These are phyloP conservation scores for Chernovozyma aurita DNA, from an alignment of 1,139 yeast genomes.

Conservation along the genomic window DNA sequence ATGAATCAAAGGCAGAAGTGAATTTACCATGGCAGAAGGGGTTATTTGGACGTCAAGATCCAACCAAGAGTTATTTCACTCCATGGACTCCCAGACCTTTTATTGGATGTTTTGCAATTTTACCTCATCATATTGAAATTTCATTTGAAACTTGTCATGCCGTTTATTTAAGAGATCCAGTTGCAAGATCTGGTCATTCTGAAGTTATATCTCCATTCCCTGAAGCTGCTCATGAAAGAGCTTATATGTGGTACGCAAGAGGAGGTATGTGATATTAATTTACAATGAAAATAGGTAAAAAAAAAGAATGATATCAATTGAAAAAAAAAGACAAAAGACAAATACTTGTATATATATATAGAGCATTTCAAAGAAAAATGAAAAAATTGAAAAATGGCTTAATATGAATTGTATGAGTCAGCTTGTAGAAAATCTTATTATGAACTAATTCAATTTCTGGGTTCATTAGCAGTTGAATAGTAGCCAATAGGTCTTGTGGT, in stretches of 20 bases:
- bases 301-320: slow-evolving; percentile 1
- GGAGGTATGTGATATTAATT: slow-evolving; percentile 51
- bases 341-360: slow-evolving; percentile 5
- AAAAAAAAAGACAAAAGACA: too few species aligned
- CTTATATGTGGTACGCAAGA: slow-evolving; percentile 90
- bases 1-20: slow-evolving; percentile 48
- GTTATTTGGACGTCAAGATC: slow-evolving; percentile 74
- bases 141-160: slow-evolving; percentile 93
- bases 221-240: slow-evolving; percentile 82
- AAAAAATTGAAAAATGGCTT: too few species aligned
- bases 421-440: too few species aligned
- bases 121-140: slow-evolving; percentile 88
- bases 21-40: slow-evolving; percentile 72
- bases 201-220: slow-evolving; percentile 93
- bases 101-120: slow-evolving; percentile 84
- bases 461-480: too few species aligned
- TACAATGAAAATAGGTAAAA: slow-evolving; percentile 8
- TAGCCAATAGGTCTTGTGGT: too few species aligned
- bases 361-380: slow-evolving; percentile 1
- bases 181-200: slow-evolving; percentile 94
- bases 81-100: slow-evolving; percentile 97
- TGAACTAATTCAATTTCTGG: too few species aligned
- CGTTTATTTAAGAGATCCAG: slow-evolving; percentile 90
- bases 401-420: too few species aligned
- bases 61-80: slow-evolving; percentile 79